These are phyloP conservation scores for Caryopteris hybrid DNA, from an alignment of 305 asterid genomes.

Conservation along the genomic window DNA sequence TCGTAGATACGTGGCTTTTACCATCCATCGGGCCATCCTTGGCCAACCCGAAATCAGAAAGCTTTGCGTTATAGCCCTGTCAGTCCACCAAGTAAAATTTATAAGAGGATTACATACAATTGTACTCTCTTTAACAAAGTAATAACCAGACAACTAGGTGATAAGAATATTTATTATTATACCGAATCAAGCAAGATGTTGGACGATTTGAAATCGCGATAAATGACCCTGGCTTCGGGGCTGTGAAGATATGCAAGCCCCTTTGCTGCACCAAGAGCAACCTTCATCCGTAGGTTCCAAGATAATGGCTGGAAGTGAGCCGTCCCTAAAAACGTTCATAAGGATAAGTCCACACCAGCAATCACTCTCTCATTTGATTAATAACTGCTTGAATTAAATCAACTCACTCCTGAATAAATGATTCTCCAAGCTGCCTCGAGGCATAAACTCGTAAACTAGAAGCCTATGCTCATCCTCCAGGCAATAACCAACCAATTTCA, in stretches of 20 bases:
- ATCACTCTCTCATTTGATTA: not conserved
- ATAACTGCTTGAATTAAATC: not conserved
- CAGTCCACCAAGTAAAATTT: conserved; percentile 2
- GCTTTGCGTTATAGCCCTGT: conserved; percentile 72
- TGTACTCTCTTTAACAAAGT: not conserved
- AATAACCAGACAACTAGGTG: not conserved
- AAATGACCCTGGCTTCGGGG: conserved; percentile 75
- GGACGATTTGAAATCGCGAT: conserved; percentile 78
- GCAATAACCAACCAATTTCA: conserved; percentile 74
- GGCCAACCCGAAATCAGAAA: conserved; percentile 84
- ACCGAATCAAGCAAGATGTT: conserved; percentile 75
- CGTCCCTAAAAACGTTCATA: conserved; percentile 35
- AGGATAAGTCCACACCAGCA: not conserved
- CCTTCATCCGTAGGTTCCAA: conserved; percentile 74
- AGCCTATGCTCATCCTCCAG: conserved; percentile 78
- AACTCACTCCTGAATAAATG: conserved; percentile 73
- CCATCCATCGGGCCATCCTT: conserved; percentile 80
- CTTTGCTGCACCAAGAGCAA: conserved; percentile 75
- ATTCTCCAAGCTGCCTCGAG: conserved; percentile 81
- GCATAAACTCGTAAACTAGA: conserved; percentile 80
- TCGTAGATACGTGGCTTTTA: conserved; percentile 72
- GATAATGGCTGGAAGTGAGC: conserved; percentile 73
- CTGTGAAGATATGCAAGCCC: conserved; percentile 81
- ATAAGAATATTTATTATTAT: conserved; percentile 12
- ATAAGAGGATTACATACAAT: not conserved